Percentiles rank a stretch among this genome's conserved stretches.
These are phyloP conservation scores for Annulohypoxylon moriforme DNA, from an alignment of 495 filamentous ascomycete genomes.

Conservation along the genomic window DNA sequence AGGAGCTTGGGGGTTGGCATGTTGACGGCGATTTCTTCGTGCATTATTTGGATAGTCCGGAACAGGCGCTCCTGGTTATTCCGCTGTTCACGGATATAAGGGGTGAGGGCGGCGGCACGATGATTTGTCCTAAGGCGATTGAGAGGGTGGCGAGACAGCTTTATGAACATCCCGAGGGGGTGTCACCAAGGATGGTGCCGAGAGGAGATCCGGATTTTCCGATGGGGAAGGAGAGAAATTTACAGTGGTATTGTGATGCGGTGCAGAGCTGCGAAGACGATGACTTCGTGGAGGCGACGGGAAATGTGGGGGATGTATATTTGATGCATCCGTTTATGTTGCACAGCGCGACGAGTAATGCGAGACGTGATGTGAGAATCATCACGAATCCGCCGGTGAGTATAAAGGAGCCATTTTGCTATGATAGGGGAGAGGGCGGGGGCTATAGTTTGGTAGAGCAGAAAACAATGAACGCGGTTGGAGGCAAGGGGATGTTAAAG, in stretches of 20 bases:
- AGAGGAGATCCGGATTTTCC: slow-evolving; percentile 55
- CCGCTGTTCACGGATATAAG: slow-evolving; percentile 75
- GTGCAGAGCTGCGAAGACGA: slow-evolving; percentile 55
- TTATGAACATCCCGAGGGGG: slow-evolving; percentile 74
- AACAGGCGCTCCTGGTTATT: slow-evolving; percentile 77
- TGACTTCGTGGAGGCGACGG: slow-evolving; percentile 74
- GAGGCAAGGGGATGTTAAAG: slow-evolving; percentile 63
- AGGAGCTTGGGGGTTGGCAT: slow-evolving; percentile 73
- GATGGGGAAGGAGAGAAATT: slow-evolving; percentile 51
- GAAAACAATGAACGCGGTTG: slow-evolving; percentile 71
- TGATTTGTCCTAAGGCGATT: slow-evolving; percentile 71
- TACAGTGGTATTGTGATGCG: slow-evolving; percentile 66
- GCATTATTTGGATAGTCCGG: slow-evolving; percentile 78
- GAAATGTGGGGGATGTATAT: slow-evolving; percentile 73
- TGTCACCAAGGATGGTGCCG: slow-evolving; percentile 73
- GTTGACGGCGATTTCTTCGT: slow-evolving; percentile 83
- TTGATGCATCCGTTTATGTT: slow-evolving; percentile 80
- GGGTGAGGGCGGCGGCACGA: slow-evolving; percentile 72
- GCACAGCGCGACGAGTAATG: slow-evolving; percentile 72
- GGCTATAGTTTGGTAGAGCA: slow-evolving; percentile 75
- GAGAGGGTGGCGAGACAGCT: slow-evolving; percentile 67
- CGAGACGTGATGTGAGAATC: slow-evolving; percentile 67
- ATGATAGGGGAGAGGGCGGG: slow-evolving; percentile 66
- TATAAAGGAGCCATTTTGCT: slow-evolving; percentile 71
- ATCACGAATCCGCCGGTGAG: slow-evolving; percentile 79